phyloP scores from a whole-genome alignment of 768 basidiomycete species.

The Gymnopilus dilepis region DNA sequence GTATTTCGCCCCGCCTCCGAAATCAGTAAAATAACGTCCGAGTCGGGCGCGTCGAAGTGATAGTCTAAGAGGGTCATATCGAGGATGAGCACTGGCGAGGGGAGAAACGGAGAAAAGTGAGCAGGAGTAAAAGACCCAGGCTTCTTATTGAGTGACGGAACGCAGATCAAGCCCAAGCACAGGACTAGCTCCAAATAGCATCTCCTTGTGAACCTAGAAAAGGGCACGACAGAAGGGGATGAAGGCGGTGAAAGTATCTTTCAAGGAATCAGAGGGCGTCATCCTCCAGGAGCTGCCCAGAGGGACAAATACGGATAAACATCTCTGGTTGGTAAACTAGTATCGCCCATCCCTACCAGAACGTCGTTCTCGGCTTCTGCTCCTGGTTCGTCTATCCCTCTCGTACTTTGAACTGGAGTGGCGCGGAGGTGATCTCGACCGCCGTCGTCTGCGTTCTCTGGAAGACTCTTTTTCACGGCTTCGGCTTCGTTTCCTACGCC shows the following conservation, averaged over 20 bases:
- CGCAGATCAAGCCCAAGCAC: conserved; percentile 9
- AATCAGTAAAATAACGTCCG: conserved; percentile 31
- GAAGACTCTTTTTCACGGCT: conserved; percentile 43
- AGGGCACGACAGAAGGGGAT: neutral
- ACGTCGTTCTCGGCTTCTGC: conserved; percentile 34
- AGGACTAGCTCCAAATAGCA: neutral
- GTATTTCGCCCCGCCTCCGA: conserved; percentile 36
- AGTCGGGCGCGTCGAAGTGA: conserved; percentile 41
- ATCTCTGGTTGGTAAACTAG: conserved; percentile 18
- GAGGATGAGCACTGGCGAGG: neutral
- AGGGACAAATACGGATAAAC: conserved; percentile 23
- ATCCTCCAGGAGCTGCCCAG: conserved; percentile 6
- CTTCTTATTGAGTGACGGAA: conserved; percentile 8
- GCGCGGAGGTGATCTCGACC: conserved; percentile 43
- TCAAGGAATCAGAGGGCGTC: neutral
- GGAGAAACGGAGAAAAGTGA: neutral
- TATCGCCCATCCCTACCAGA: conserved; percentile 29
- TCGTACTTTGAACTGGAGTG: conserved; percentile 28
- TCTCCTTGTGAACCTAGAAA: neutral
- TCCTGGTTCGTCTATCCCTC: conserved; percentile 32
- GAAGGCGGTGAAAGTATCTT: neutral
- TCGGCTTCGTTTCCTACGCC: conserved; percentile 55
- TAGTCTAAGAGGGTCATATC: conserved; percentile 22
- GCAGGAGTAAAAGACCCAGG: neutral
- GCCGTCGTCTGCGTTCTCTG: conserved; percentile 38